Percentiles rank a stretch among this genome's conserved stretches.
phyloP scores from a whole-genome alignment of 2,329 filamentous ascomycete genomes.

The Sporothrix curviconia region DNA sequence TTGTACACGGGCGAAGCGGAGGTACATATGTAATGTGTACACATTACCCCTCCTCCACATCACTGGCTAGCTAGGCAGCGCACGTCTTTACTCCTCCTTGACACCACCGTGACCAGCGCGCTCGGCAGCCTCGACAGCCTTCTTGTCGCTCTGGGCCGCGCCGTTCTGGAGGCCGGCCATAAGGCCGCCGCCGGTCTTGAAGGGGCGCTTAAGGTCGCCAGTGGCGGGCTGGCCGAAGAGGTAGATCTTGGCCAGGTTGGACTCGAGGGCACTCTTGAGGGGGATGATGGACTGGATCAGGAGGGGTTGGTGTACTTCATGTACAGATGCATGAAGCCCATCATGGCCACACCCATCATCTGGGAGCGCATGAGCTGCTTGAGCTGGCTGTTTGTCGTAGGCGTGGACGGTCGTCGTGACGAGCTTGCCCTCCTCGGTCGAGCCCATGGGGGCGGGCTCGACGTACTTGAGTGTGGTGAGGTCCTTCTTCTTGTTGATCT shows the following conservation, averaged over 20 bases:
- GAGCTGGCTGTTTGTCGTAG: slow-evolving; percentile 84
- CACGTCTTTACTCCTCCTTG: slow-evolving; percentile 71
- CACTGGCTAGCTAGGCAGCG: too few species aligned
- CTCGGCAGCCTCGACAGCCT: slow-evolving; percentile 74
- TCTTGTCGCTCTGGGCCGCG: slow-evolving; percentile 84
- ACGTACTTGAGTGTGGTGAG: slow-evolving; percentile 98
- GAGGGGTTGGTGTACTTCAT: slow-evolving; percentile 99
- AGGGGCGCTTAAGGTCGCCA: slow-evolving; percentile 90
- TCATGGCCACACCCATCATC: slow-evolving; percentile 95
- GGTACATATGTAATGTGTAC: too few species aligned
- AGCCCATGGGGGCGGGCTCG: slow-evolving; percentile 89
- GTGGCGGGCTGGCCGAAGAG: slow-evolving; percentile 77
- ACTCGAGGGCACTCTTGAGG: slow-evolving; percentile 89
- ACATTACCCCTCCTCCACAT: too few species aligned
- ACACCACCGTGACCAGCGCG: slow-evolving; percentile 64
- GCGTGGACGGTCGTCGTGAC: slow-evolving; percentile 94
- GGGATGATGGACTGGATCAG: slow-evolving; percentile 98
- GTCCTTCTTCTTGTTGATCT: slow-evolving; percentile 97
- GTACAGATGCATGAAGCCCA: slow-evolving; percentile 97
- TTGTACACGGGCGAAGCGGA: too few species aligned
- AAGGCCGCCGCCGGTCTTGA: slow-evolving; percentile 79
- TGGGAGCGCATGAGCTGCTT: slow-evolving; percentile 81
- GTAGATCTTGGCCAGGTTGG: slow-evolving; percentile 95
- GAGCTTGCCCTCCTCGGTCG: slow-evolving; percentile 87
- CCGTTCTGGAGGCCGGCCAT: slow-evolving; percentile 71